Conservation (phyloP, 2,329 filamentous ascomycete species). For the Piedraia hortae region DNA sequence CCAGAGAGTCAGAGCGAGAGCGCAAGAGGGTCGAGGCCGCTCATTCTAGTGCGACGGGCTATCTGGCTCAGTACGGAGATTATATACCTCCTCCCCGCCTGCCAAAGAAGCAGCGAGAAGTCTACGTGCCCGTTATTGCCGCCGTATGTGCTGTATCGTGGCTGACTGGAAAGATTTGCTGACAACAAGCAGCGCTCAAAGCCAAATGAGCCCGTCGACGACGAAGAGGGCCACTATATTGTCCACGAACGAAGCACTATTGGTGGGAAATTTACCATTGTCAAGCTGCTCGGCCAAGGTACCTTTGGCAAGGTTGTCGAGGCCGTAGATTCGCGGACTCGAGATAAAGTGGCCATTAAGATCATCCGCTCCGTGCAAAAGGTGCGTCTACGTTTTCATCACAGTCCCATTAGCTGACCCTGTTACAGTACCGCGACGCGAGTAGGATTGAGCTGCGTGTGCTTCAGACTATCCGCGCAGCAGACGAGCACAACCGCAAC, state of each 20-base stretch:
- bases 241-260: slow-evolving; percentile 65
- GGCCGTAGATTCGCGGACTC: slow-evolving; percentile 51
- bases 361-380: slow-evolving; percentile 97
- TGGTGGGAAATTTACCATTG: slow-evolving; percentile 72
- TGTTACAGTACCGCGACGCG: slow-evolving; percentile 50
- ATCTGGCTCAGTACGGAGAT: slow-evolving; percentile 20
- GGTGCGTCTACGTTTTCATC: slow-evolving; percentile 4
- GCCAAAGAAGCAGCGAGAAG: slow-evolving; percentile 55
- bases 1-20: slow-evolving; percentile 13
- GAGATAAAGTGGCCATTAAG: slow-evolving; percentile 75
- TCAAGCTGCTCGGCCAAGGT: slow-evolving; percentile 74
- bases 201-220: slow-evolving; percentile 45
- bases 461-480: slow-evolving; percentile 68
- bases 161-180: slow-evolving; percentile 1
- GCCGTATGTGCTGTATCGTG: slow-evolving; percentile 22
- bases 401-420: slow-evolving; percentile 1
- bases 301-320: slow-evolving; percentile 97
- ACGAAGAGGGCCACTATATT: slow-evolving; percentile 92
- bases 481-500: slow-evolving; percentile 77
- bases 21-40: slow-evolving; percentile 10
- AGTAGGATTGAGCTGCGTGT: slow-evolving; percentile 85
- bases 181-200: slow-evolving; percentile 11
- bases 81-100: slow-evolving; percentile 75
- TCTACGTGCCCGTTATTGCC: slow-evolving; percentile 28
- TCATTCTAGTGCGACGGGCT: slow-evolving; percentile 7